phyloP scores from a whole-genome alignment of 129 eudicot genomes.

The Dittrichia graveolens region DNA sequence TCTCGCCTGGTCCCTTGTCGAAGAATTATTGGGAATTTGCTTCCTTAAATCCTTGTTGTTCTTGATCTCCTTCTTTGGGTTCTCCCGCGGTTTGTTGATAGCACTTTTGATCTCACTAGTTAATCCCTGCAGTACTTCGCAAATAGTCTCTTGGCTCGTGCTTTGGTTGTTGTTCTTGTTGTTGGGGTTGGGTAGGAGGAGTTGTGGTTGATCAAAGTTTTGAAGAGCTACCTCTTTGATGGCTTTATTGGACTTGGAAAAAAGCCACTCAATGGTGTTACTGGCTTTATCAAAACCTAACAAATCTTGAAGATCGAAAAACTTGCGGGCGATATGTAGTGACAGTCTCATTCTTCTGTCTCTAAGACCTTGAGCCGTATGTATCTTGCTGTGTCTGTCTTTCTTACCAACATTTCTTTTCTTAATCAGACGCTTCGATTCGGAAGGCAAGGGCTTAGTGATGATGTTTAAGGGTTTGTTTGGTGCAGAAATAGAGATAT shows the following conservation, averaged over 20 bases:
- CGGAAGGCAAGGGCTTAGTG: conserved; percentile 13
- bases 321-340: conserved; percentile 57
- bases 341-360: conserved; percentile 68
- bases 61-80: conserved; percentile 20
- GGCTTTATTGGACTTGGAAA: conserved; percentile 57
- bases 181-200: too few relatives aligned
- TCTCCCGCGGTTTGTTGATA: conserved; percentile 1
- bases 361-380: conserved; percentile 60
- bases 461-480: conserved; percentile 11
- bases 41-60: conserved; percentile 25
- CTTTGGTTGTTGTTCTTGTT: conserved; percentile 27
- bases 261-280: conserved; percentile 65
- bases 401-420: conserved; percentile 46
- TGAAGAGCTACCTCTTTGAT: conserved; percentile 41
- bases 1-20: conserved; percentile 52
- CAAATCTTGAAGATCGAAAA: conserved; percentile 66
- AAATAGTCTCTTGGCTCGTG: neutral
- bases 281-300: conserved; percentile 71
- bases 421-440: conserved; percentile 21
- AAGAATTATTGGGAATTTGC: conserved; percentile 5
- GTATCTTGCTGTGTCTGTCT: conserved; percentile 65
- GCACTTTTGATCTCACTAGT: conserved; percentile 12
- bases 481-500: conserved; percentile 18
- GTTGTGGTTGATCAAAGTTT: conserved; percentile 11
- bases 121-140: neutral